Base-by-base conservation (phyloP, 2,329 filamentous ascomycete genomes). In the Verticillium zaregamsianum region DNA sequence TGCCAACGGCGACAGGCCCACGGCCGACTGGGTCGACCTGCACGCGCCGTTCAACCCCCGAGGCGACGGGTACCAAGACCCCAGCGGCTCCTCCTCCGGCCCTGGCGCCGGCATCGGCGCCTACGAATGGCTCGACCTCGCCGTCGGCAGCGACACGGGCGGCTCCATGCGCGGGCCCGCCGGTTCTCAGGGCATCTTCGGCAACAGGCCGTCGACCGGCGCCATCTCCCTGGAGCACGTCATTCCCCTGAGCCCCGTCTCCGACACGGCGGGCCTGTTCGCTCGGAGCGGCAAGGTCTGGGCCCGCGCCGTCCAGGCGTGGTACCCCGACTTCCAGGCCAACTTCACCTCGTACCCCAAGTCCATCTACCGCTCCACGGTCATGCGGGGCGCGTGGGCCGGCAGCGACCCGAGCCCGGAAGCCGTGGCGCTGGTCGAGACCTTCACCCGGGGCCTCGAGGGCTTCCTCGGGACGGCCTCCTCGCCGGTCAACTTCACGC, bases 131-230 rank as follows among this genome's bases (percentile, higher is more conserved):
- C 65, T 70, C 3, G 68, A 70, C 40, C 37, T 66, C 17, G 63
- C 68, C 2, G 23, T 71, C 12, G 69, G 68, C 1, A 64, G 56
- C 40, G 65, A 67, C 40, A 67, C 66, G n/a, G 65, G 65, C 15
- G 63, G 61, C 20, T 60, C 58, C 14, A 64, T 63, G 61, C 58
- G 63, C 6, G 61, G 63, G 5, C 80, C 80, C 0, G 76, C 79
- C 1, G 72, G 72, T 0, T 68, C 72, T 0, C 72, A 77, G 15
- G 80, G 80, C 1, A 62, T 79, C 0, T 82, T 78, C 39, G 81
- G 78, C 0, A 78, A 79, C 59, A 69, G 80, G 0, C 79, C 79
- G 0, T 74, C 74, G 33, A 74, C 77, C 4, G 76, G 71, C 0
- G 68, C 77, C 2, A 74, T 80, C 2, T 66, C 65, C 0, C 68